Conservation (phyloP, 2,329 filamentous ascomycete genomes). For the Pleomassaria siparia region DNA sequence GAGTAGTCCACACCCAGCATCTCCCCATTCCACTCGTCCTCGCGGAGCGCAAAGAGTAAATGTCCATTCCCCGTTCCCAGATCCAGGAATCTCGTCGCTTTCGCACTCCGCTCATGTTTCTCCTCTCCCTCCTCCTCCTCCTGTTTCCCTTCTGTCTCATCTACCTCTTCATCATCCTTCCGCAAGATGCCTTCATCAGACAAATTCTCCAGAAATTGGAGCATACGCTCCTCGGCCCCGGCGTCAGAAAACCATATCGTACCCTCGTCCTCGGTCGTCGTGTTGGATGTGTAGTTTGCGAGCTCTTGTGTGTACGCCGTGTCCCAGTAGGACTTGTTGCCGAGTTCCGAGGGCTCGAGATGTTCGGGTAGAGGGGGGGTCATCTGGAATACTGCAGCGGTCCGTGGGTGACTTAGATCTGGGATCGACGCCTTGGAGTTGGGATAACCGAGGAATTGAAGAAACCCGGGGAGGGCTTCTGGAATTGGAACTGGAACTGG, state of each 20-base stretch:
- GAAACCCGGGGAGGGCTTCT: not conserved
- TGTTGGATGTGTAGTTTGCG: slow-evolving; percentile 69
- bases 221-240: slow-evolving; percentile 78
- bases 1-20: slow-evolving; percentile 93
- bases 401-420: not conserved
- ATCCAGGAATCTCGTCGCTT: slow-evolving; percentile 70
- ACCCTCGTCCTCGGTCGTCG: slow-evolving; percentile 68
- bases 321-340: slow-evolving; percentile 72
- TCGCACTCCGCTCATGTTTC: slow-evolving; percentile 15
- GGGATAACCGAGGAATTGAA: not conserved
- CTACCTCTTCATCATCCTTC: slow-evolving; percentile 22
- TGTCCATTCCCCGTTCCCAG: slow-evolving; percentile 94
- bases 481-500: too few relatives aligned
- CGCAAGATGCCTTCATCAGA: slow-evolving; percentile 51
- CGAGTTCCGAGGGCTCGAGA: slow-evolving; percentile 76
- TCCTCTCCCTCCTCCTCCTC: slow-evolving; percentile 6
- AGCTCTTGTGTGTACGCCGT: slow-evolving; percentile 71
- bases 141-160: not conserved
- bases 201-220: slow-evolving; percentile 62
- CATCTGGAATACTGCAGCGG: too few relatives aligned
- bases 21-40: slow-evolving; percentile 65
- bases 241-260: slow-evolving; percentile 97
- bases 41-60: slow-evolving; percentile 78
- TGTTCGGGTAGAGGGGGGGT: slow-evolving; percentile 21
- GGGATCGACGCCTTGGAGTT: not conserved